Percentiles rank a stretch among this genome's conserved stretches.
phyloP scores from a whole-genome alignment of 495 filamentous ascomycete genomes.

The Podospora australis region DNA sequence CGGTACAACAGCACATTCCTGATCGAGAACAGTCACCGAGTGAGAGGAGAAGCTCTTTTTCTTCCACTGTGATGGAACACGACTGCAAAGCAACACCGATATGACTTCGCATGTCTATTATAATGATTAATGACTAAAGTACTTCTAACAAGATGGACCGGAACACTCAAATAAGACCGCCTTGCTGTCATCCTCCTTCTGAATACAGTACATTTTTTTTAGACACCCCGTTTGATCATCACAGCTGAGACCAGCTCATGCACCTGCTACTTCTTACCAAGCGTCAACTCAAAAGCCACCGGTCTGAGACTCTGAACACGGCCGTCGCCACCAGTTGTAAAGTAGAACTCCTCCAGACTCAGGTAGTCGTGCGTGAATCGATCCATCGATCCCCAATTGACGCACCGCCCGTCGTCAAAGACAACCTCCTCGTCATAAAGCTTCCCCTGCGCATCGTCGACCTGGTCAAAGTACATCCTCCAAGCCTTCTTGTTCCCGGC shows the following conservation, averaged over 20 bases:
- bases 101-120: too few relatives aligned
- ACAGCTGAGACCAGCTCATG: not conserved
- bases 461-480: conserved; percentile 5
- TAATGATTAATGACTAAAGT: too few relatives aligned
- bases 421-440: not conserved
- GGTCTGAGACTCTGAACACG: not conserved
- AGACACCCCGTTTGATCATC: not conserved
- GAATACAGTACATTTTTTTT: too few relatives aligned
- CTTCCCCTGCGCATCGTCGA: not conserved
- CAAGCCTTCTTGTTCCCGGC: not conserved
- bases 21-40: too few relatives aligned
- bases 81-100: too few relatives aligned
- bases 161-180: too few relatives aligned
- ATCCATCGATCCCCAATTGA: conserved; percentile 3
- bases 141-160: too few relatives aligned
- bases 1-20: too few relatives aligned
- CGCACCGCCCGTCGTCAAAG: not conserved
- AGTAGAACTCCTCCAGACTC: not conserved
- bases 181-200: too few relatives aligned
- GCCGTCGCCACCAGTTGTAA: not conserved
- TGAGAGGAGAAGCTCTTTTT: too few relatives aligned
- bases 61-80: too few relatives aligned
- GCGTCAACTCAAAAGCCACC: not conserved
- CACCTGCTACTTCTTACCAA: not conserved
- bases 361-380: not conserved